phyloP scores from a whole-genome alignment of 345 rosid genomes.

The Garcia nutans region DNA sequence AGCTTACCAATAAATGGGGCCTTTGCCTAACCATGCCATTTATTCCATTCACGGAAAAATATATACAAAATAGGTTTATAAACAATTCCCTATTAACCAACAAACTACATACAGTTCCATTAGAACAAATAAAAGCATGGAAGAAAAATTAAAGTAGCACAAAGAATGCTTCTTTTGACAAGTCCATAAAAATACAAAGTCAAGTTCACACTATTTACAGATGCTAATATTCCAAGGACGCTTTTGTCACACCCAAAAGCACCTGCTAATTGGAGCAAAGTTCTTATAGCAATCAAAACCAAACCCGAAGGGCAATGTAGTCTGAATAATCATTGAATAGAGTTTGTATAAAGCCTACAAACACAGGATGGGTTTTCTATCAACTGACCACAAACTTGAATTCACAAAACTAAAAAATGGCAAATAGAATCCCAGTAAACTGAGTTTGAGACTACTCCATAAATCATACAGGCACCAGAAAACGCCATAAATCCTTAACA shows the following conservation, averaged over 20 bases:
- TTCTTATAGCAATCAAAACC: background rate
- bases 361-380: background rate
- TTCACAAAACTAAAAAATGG: background rate
- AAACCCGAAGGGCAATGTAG: background rate
- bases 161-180: background rate
- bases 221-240: background rate
- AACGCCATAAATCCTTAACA: background rate
- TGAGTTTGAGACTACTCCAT: background rate
- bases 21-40: no score
- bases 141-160: background rate
- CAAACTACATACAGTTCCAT: background rate
- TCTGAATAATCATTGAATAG: background rate
- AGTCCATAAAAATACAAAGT: constrained; percentile 2
- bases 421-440: background rate
- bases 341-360: background rate
- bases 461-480: background rate
- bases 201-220: background rate
- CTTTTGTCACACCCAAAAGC: background rate
- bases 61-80: background rate
- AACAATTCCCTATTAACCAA: background rate
- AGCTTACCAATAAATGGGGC: background rate
- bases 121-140: background rate
- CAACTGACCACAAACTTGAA: background rate
- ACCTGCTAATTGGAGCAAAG: background rate
- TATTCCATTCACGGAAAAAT: background rate